Conservation (phyloP, 1,284 basidiomycete genomes). For the Fomitiporia mediterranea region DNA sequence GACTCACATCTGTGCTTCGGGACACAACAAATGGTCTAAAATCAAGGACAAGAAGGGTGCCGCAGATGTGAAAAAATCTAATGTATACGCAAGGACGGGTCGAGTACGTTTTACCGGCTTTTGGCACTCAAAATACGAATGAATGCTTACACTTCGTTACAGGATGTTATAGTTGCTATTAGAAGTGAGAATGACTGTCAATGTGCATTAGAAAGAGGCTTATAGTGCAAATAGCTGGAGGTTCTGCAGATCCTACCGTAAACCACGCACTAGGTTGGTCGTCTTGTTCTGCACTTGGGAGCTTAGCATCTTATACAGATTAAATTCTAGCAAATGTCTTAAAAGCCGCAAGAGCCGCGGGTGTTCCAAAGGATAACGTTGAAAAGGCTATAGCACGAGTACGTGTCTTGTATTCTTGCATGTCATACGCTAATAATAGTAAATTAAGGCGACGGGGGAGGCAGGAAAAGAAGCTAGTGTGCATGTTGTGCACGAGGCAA, state of each 20-base stretch:
- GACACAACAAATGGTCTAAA: conserved; percentile 86
- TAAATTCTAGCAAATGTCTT: conserved; percentile 42
- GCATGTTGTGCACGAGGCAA: conserved; percentile 64
- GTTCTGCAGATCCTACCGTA: conserved; percentile 57
- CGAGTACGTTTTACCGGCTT: conserved; percentile 44
- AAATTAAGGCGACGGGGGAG: conserved; percentile 43
- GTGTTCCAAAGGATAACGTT: conserved; percentile 76
- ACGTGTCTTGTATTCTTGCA: conserved; percentile 18
- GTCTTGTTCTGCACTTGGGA: too few relatives aligned
- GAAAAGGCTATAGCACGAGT: conserved; percentile 69
- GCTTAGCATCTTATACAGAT: not conserved
- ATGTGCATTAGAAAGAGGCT: conserved; percentile 8
- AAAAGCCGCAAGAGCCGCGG: conserved; percentile 56
- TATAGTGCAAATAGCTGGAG: conserved; percentile 44
- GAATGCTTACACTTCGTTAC: not conserved
- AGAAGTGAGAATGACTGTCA: conserved; percentile 44
- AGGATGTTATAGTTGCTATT: conserved; percentile 72
- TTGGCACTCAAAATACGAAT: not conserved
- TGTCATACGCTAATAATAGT: conserved; percentile 8
- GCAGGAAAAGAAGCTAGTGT: conserved; percentile 46
- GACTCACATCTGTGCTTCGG: conserved; percentile 38
- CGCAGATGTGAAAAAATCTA: conserved; percentile 63
- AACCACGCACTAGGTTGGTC: conserved; percentile 48
- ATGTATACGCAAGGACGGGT: conserved; percentile 53
- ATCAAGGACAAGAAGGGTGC: conserved; percentile 79